Base-by-base conservation (phyloP, 495 filamentous ascomycete genomes). In the Cenococcum geophilum region DNA sequence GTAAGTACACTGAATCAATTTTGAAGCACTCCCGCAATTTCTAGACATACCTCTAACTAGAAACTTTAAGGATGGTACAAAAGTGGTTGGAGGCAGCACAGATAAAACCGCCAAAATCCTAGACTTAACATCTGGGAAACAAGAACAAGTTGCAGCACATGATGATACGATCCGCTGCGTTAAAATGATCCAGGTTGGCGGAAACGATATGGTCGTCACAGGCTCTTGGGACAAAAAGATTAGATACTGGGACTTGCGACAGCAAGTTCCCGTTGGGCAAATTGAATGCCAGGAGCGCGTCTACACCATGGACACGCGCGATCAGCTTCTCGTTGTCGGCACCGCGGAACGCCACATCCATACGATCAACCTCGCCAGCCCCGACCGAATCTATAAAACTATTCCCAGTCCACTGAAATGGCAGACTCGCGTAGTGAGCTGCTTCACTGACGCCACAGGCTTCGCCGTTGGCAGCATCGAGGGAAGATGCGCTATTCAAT, bases 201-300 rank as follows among this genome's bases (percentile, higher is more conserved):
- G 72, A 56, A 77, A 75, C 65, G 75, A 76, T 47, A 84, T 93
- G 71, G 79, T 96, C 34, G 85, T 92, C 23, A 93, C 92, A 1
- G 92, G 92, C 37, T 91, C 88, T 1, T 97, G 92, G 92, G 92
- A 97, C 76, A 95, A 93, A 78, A 93, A 85, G 1, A 77, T 97
- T 73, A 96, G 93, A 72, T 95, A 92, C 76, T 97, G 92, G 92
- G 92, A 97, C 72, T 73, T 96, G 52, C 85, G 91, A 18, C 78
- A 82, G 73, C 76, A 37, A 78, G 73, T 10, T 10, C 82, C 89
- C 11, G 83, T 87, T 52, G 88, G 80, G 5, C 76, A 76, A 8
- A 65, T 96, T 3, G 74, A 82, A 21, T 86, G 85, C 62, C 85
- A 86, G 61, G 90, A 97, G 65, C 84, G 91, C 53, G 80, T 96